Percentiles rank a stretch among this genome's conserved stretches.
These are phyloP conservation scores for Pelomyxa schiedti DNA, from an alignment of 78 protist species.

Conservation along the genomic window DNA sequence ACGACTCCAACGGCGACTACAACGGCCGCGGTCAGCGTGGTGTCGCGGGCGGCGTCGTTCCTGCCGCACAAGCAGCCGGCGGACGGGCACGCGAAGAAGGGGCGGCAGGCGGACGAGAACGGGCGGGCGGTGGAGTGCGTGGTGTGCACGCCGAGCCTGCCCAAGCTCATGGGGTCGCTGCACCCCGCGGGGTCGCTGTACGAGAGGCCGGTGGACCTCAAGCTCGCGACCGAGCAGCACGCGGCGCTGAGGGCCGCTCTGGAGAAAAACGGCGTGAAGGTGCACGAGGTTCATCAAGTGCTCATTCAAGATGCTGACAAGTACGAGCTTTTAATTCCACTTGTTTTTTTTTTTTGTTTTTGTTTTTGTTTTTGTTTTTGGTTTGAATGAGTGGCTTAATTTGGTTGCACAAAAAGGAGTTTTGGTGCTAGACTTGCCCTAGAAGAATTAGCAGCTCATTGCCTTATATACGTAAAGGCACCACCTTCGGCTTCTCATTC, in stretches of 20 bases:
- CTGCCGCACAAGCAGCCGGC: too few relatives aligned
- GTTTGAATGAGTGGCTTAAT: too few relatives aligned
- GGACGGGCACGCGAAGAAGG: too few relatives aligned
- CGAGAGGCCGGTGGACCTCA: conserved; percentile 42
- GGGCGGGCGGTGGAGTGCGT: conserved; percentile 23
- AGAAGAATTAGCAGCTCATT: conserved; percentile 25
- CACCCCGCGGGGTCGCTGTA: conserved; percentile 40
- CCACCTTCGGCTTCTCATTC: neutral
- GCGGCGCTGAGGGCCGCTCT: neutral
- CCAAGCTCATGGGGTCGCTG: conserved; percentile 21
- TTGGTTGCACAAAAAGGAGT: too few relatives aligned
- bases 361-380: too few relatives aligned
- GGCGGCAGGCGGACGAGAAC: conserved; percentile 33
- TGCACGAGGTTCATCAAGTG: conserved; percentile 16
- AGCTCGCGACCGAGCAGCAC: conserved; percentile 15
- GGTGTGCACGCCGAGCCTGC: conserved; percentile 19
- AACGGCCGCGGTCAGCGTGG: too few relatives aligned
- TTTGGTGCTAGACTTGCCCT: conserved; percentile 14
- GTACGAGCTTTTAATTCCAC: too few relatives aligned
- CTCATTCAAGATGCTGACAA: conserved; percentile 7
- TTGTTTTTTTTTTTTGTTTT: too few relatives aligned
- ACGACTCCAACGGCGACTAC: too few relatives aligned
- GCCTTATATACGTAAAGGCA: conserved; percentile 8
- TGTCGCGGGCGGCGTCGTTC: too few relatives aligned
- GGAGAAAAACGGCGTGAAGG: neutral